Base-by-base conservation (phyloP, 2,329 filamentous ascomycete genomes). In the Colletotrichum navitas region DNA sequence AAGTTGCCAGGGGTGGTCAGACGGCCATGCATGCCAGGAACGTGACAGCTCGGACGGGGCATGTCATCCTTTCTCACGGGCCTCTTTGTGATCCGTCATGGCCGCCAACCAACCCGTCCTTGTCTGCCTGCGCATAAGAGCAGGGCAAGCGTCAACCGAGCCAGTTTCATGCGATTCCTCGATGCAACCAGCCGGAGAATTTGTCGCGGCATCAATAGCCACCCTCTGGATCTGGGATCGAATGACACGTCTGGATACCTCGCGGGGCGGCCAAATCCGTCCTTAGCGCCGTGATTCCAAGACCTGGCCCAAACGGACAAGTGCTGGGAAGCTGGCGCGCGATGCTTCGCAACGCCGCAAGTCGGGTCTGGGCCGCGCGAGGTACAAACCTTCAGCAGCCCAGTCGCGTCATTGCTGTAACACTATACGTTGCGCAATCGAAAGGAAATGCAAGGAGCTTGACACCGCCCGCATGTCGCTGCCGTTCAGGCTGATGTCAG, bases 41-140 rank as follows among this genome's bases (percentile, higher is more conserved):
- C 65, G 39, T 52, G 69, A 64, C 60, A 54, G 43, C 32, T 75
- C 78, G 74, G 73, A 78, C 78, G 78, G 60, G 78, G 10, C 74
- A 77, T 77, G 78, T 79, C 77, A 78, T 76, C 67, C 72, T 45
- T 76, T 74, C 66, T 76, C 77, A 77, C 78, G 76, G 78, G 74
- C 76, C 78, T 76, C 76, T 73, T 72, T 74, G 76, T 72, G 78
- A 75, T 75, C 78, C 76, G 74, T 39, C 45, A n/a, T 32, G 24
- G 41, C 14, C 47, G 16, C 24, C 36, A 68, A 64, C 69, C 39
- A 72, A 66, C 69, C 70, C 36, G 61, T 64, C 63, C 32, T 66
- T 61, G 64, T 58, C 54, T 61, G 64, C 61, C 54, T 66, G 58
- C 65, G 66, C 68, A 71, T 54, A 58, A 66, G 63, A 74, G 73